Conservation (phyloP, 2,329 filamentous ascomycete species). For the Fusarium sp. region DNA sequence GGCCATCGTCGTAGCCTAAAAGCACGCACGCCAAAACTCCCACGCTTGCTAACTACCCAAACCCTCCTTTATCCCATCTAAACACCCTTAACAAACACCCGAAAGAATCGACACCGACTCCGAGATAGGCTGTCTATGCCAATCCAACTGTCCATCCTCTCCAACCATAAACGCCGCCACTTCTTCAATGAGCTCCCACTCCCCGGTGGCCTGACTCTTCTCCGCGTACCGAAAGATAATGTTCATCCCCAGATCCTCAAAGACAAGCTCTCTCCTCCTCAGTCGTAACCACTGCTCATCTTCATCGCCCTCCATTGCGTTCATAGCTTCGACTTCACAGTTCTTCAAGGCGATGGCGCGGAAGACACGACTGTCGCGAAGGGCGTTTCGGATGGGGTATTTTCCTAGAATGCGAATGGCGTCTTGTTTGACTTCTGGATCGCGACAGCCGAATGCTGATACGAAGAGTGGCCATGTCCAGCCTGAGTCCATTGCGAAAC, state of each 20-base stretch:
- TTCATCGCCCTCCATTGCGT: constrained; percentile 48
- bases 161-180: constrained; percentile 48
- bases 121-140: constrained; percentile 53
- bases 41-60: constrained; percentile 7
- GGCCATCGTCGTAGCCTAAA: constrained; percentile 14
- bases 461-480: constrained; percentile 60
- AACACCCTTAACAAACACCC: constrained; percentile 30
- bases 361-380: constrained; percentile 57
- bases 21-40: constrained; percentile 27
- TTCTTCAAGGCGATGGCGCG: constrained; percentile 55
- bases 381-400: constrained; percentile 58
- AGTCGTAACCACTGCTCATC: constrained; percentile 56
- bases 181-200: constrained; percentile 56
- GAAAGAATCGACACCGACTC: constrained; percentile 46
- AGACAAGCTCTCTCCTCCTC: constrained; percentile 52
- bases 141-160: constrained; percentile 49
- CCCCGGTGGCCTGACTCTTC: constrained; percentile 46
- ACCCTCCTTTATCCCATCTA: not conserved
- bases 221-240: constrained; percentile 54
- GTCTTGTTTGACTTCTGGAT: constrained; percentile 53
- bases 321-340: constrained; percentile 50
- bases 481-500: constrained; percentile 60
- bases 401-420: constrained; percentile 55
- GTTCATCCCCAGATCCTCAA: constrained; percentile 53
- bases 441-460: constrained; percentile 56